Base-by-base conservation (phyloP, 805 yeast genomes). In the Candida nonsorbophila region DNA sequence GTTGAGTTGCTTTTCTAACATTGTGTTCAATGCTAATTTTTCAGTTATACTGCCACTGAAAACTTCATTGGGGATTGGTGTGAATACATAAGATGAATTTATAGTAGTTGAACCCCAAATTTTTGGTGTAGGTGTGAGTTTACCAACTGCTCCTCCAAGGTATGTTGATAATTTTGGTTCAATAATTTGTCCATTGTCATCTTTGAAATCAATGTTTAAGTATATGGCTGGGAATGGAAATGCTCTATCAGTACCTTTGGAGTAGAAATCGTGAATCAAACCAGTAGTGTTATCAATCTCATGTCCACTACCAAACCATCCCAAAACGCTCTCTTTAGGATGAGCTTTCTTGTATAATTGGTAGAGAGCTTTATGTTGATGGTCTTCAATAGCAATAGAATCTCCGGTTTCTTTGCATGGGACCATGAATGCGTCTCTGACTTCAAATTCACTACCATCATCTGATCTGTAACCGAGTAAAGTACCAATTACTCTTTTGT, bases 391-490 rank as follows among this genome's bases (percentile, higher is more conserved):
- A 35, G 79, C 72, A 38, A 86, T 74, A 41, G 84, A 79, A 37
- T 82, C 92, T 1, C 69, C 70, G 22, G 77, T 84, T 51, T 83
- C 94, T 30, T 50, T 52, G 47, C 84, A 84, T 25, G 94, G 92
- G 33, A 86, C 92, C 53, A 84, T 71, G 56, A 79, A 86, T 12
- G 86, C 82, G 38, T 77, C 83, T 50, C 76, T 72, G 45, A 86
- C 64, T 45, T 79, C 90, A 25, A 83, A 68, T 45, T 73, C 81
- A 11, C 74, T 61, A 9, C 94, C 94, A 51, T 85, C 95, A 37
- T 85, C 94, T 15, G 88, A 79, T 53, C 94, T 72, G 27, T 71
- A 58, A 19, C 95, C 95, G 26, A 86, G 64, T 36, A 86, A 68
- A 9, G 94, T 83, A 37, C 95, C 95, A 43, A 86, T 78, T 37